Percentiles rank a stretch among this genome's conserved stretches.
phyloP scores from a whole-genome alignment of 495 filamentous ascomycete genomes.

The Lasiosphaeris hirsuta region DNA sequence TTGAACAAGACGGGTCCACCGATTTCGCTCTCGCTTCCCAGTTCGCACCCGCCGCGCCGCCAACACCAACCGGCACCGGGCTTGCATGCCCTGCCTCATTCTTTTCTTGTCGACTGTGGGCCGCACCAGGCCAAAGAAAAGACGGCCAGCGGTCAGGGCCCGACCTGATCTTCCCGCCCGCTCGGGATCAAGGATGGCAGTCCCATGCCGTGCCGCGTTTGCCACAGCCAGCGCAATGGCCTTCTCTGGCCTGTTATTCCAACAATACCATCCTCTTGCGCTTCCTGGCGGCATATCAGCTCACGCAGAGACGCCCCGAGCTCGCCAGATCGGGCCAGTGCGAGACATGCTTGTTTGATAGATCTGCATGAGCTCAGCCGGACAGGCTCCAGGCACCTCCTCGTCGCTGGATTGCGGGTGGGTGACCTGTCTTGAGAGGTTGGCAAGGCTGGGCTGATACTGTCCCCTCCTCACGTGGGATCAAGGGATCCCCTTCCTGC shows the following conservation, averaged over 20 bases:
- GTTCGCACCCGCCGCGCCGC: background rate
- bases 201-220: background rate
- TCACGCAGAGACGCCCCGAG: background rate
- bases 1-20: background rate
- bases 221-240: too few species aligned
- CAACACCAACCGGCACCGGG: background rate
- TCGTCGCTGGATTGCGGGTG: background rate
- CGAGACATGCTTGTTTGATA: constrained; percentile 1
- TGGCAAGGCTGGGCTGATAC: constrained; percentile 5
- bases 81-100: constrained; percentile 5
- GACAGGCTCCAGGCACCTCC: constrained; percentile 4
- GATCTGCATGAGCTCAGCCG: constrained; percentile 15
- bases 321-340: too few species aligned
- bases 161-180: too few species aligned
- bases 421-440: background rate
- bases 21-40: background rate
- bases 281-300: background rate
- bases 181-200: too few species aligned
- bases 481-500: too few species aligned
- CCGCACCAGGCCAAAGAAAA: too few species aligned
- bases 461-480: background rate
- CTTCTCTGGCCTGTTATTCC: background rate
- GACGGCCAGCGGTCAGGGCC: too few species aligned
- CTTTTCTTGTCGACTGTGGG: too few species aligned
- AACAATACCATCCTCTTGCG: too few species aligned